phyloP scores from a whole-genome alignment of 192 early-diverging fungal genomes.

The Coemansia furcata region DNA sequence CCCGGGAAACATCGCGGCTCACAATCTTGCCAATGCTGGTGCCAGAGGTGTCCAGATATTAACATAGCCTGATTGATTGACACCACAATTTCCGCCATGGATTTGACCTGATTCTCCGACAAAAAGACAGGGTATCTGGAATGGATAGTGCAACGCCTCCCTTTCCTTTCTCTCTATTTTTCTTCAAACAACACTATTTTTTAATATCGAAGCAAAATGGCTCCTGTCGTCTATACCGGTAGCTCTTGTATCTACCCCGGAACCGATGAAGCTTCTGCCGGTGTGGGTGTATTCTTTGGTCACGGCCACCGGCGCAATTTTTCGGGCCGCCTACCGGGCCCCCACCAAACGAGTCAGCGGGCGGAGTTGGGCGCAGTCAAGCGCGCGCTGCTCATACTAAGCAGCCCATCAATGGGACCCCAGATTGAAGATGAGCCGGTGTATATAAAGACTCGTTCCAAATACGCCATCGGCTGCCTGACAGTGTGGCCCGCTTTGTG shows the following conservation, averaged over 20 bases:
- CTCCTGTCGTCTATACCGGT: neutral
- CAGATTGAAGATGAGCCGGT: neutral
- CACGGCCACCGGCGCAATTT: neutral
- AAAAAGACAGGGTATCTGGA: neutral
- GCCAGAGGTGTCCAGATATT: neutral
- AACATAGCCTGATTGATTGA: neutral
- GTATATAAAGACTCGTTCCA: neutral
- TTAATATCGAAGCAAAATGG: neutral
- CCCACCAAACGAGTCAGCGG: neutral
- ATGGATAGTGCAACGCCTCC: neutral
- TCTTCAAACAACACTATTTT: neutral
- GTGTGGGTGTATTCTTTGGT: neutral
- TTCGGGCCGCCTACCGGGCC: neutral
- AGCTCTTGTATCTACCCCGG: neutral
- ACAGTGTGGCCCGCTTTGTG: neutral
- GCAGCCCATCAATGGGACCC: neutral
- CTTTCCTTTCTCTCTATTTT: neutral
- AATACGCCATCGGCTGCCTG: neutral
- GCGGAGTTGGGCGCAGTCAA: neutral
- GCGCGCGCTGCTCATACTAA: neutral
- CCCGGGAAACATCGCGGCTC: neutral
- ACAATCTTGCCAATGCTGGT: neutral
- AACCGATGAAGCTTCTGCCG: neutral
- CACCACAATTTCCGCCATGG: neutral
- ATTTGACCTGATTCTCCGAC: neutral